Conservation (phyloP, 2,329 filamentous ascomycete genomes). For the Paracoccidioides brasiliensis region DNA sequence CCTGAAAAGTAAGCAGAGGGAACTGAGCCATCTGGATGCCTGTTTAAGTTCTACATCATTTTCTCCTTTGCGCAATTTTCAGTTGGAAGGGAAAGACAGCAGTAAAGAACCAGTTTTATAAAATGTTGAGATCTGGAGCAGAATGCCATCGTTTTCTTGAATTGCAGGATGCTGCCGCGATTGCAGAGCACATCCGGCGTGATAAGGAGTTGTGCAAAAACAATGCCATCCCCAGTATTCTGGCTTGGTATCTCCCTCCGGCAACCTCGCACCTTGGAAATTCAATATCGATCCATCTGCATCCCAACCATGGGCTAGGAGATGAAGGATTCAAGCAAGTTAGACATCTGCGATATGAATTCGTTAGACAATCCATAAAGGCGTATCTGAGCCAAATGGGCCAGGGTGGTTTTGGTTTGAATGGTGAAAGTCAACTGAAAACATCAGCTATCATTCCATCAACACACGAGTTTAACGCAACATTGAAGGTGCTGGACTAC, state of each 20-base stretch:
- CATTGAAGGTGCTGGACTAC: slow-evolving; percentile 13
- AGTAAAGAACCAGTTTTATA: background rate
- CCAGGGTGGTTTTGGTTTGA: background rate
- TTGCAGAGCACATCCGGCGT: slow-evolving; percentile 11
- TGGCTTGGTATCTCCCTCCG: slow-evolving; percentile 12
- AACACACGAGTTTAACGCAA: slow-evolving; percentile 8
- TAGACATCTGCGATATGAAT: slow-evolving; percentile 9
- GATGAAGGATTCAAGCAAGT: slow-evolving; percentile 2
- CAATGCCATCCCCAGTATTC: slow-evolving; percentile 12
- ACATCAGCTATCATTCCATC: slow-evolving; percentile 8
- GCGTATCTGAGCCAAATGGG: slow-evolving; percentile 12
- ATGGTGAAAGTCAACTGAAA: background rate
- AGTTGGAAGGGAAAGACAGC: background rate
- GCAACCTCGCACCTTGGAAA: slow-evolving; percentile 4
- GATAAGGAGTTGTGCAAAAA: slow-evolving; percentile 20
- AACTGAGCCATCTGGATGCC: background rate
- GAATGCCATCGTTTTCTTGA: slow-evolving; percentile 6
- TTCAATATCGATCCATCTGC: slow-evolving; percentile 9
- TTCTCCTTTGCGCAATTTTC: background rate
- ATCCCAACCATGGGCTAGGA: slow-evolving; percentile 7
- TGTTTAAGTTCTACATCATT: too few species aligned
- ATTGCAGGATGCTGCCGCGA: slow-evolving; percentile 9
- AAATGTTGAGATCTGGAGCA: slow-evolving; percentile 4
- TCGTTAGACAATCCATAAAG: slow-evolving; percentile 6
- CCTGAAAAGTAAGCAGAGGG: too few species aligned